Conservation (phyloP, 768 basidiomycete species). For the Termitomyces sp. region DNA sequence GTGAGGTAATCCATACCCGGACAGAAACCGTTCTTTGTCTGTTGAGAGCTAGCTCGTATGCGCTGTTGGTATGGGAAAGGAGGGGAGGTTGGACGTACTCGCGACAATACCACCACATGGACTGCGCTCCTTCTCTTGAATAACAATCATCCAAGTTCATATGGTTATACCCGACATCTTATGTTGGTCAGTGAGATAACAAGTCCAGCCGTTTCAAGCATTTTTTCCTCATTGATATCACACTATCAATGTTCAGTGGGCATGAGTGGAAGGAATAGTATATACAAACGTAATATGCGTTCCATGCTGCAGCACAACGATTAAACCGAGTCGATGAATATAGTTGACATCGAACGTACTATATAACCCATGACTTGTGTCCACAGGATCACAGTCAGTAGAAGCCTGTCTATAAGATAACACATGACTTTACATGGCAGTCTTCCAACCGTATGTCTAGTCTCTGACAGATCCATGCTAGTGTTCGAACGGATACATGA, state of each 20-base stretch:
- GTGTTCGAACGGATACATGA: neutral
- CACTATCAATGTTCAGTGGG: slow-evolving; percentile 33
- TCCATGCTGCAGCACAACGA: slow-evolving; percentile 51
- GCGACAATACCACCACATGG: slow-evolving; percentile 48
- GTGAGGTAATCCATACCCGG: slow-evolving; percentile 55
- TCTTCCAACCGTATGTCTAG: neutral
- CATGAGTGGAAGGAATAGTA: neutral
- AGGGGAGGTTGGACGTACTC: slow-evolving; percentile 27
- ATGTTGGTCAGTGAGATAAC: neutral
- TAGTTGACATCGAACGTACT: slow-evolving; percentile 34
- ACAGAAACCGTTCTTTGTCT: slow-evolving; percentile 39
- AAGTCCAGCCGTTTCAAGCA: slow-evolving; percentile 47
- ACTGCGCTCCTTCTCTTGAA: slow-evolving; percentile 50
- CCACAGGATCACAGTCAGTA: neutral
- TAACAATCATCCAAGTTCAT: slow-evolving; percentile 68
- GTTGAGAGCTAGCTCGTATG: neutral
- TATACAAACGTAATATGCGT: slow-evolving; percentile 53
- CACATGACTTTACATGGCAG: neutral
- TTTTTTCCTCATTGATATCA: slow-evolving; percentile 50
- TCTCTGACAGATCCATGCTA: neutral
- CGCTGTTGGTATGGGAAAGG: neutral
- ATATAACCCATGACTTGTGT: slow-evolving; percentile 53
- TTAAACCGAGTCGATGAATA: neutral
- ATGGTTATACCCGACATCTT: slow-evolving; percentile 57
- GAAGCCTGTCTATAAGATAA: neutral